Evolutionary conservation across 306 rosid species (phyloP).

Genomic region (Dryas octopetala): DNA sequence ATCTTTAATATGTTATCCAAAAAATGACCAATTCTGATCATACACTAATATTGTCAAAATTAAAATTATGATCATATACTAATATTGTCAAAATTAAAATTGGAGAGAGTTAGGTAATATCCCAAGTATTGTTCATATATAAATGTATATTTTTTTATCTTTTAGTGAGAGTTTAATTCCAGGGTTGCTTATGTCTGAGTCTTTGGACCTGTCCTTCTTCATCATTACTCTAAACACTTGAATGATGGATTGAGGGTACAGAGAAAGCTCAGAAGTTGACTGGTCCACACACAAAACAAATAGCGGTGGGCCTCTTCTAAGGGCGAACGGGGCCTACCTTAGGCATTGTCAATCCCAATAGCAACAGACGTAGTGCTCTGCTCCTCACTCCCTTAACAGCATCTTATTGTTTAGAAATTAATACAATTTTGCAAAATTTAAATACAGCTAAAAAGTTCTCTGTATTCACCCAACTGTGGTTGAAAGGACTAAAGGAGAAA

Average conservation of each 20-base stretch:
- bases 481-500: background rate
- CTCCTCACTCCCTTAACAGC: background rate
- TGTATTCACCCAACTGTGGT: no score
- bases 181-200: background rate
- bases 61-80: no score
- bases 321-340: background rate
- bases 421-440: background rate
- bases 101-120: no score
- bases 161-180: no score
- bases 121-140: no score
- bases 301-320: conserved; percentile 2
- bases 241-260: background rate
- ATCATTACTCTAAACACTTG: background rate
- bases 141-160: no score
- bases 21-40: no score
- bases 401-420: background rate
- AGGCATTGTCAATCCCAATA: conserved; percentile 9
- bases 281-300: conserved; percentile 10
- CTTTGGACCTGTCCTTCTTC: background rate
- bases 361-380: background rate
- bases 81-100: no score
- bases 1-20: no score
- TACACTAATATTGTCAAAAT: no score
- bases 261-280: conserved; percentile 23
- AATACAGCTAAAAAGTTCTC: no score